Base-by-base conservation (phyloP, 768 basidiomycete genomes). In the Fistulinella prunicolor region DNA sequence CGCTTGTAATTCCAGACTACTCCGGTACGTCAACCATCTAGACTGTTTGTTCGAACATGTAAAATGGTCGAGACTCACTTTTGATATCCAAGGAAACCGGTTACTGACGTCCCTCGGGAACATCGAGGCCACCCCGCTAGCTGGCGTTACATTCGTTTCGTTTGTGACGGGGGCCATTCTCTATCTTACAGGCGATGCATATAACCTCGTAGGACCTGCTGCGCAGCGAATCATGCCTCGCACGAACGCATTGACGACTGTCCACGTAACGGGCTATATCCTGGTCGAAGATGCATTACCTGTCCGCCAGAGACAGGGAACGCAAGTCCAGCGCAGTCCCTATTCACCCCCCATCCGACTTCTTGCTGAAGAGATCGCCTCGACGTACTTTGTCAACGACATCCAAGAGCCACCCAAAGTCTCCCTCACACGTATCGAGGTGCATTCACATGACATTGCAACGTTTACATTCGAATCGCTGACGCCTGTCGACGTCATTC, bases 101-200 rank as follows among this genome's bases (percentile, higher is more conserved):
- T 56, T 83, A 12, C 68, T 86, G 71, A 77, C 77, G 2, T 82
- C 82, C 3, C 67, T 86, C 9, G 83, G 84, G 4, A 85, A 85
- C 57, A 77, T 85, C 23, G 79, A 83, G 50, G 74, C 71, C 13
- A 82, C 79, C 0, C 75, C 79, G 4, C 55, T 78, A 2, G 83
- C 83, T 9, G 77, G 76, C 1, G 66, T 83, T 24, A 78, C 80
- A 3, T 76, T 85, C 46, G 58, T 79, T 10, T 73, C 73, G 12
- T 86, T 81, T 54, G 62, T 60, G 2, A 73, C 72, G 0, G 83
- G 85, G 8, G 66, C 78, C 40, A 69, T 86, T n/a, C 72, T 86
- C 6, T 86, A 86, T 54, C 60, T 85, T 26, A 85, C 85, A 3
- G 83, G 84, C 6, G 61, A 66, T 1, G 84, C 83, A 3, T 64